Percentiles rank a stretch among this genome's conserved stretches.
phyloP scores from a whole-genome alignment of 495 filamentous ascomycete genomes.

The Neurospora sp. region DNA sequence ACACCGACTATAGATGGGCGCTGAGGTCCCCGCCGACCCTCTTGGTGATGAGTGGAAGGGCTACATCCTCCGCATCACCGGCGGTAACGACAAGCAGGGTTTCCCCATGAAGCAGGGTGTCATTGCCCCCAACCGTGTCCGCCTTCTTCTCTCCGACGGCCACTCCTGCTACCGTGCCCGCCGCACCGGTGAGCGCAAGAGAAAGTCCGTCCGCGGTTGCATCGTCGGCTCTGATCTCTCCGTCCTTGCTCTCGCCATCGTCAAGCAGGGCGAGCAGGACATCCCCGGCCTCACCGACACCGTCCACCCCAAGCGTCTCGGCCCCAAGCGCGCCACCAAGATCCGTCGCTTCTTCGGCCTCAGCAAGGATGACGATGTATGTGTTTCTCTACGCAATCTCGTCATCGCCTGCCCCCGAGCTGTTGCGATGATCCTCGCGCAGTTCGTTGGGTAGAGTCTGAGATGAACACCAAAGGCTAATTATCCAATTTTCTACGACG shows the following conservation, averaged over 20 bases:
- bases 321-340: conserved; percentile 98
- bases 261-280: conserved; percentile 93
- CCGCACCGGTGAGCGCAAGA: conserved; percentile 95
- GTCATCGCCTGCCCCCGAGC: conserved; percentile 46
- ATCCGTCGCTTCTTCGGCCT: conserved; percentile 97
- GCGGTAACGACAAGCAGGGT: conserved; percentile 99
- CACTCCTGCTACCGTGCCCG: conserved; percentile 97
- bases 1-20: conserved; percentile 61
- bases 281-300: conserved; percentile 93
- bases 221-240: conserved; percentile 92
- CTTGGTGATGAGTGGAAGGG: conserved; percentile 98
- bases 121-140: conserved; percentile 96
- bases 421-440: conserved; percentile 35
- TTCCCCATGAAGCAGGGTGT: conserved; percentile 99
- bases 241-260: conserved; percentile 83
- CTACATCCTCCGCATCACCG: conserved; percentile 96
- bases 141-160: conserved; percentile 83
- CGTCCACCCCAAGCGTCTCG: conserved; percentile 95
- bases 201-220: conserved; percentile 95
- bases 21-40: conserved; percentile 86
- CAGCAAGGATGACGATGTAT: conserved; percentile 99
- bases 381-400: conserved; percentile 38
- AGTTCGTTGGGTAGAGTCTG: conserved; percentile 44
- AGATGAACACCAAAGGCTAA: conserved; percentile 33
- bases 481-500: conserved; percentile 20